Conservation (phyloP, 441 rosid genomes). For the Adansonia gregorii region DNA sequence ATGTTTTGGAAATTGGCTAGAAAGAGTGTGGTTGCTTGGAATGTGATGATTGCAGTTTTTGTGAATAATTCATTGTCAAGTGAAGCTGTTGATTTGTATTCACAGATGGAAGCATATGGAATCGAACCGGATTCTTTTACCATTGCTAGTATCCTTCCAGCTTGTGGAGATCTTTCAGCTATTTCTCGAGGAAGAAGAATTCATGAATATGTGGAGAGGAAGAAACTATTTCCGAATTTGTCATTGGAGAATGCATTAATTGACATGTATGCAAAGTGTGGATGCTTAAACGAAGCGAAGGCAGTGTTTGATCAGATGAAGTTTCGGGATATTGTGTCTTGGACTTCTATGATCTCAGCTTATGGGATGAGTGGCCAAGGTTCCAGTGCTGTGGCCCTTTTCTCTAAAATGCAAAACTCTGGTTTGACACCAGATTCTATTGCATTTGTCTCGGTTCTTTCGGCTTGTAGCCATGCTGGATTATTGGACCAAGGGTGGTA, state of each 20-base stretch:
- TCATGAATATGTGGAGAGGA: conserved; percentile 46
- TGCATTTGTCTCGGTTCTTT: conserved; percentile 59
- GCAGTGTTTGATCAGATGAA: conserved; percentile 54
- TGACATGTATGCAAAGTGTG: conserved; percentile 65
- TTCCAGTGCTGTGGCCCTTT: conserved; percentile 49
- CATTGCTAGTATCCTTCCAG: conserved; percentile 58
- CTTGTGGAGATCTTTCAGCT: conserved; percentile 66
- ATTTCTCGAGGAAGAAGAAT: conserved; percentile 51
- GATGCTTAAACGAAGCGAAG: conserved; percentile 52
- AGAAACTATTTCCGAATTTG: conserved; percentile 51
- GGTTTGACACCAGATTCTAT: conserved; percentile 60
- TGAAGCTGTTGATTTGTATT: conserved; percentile 55
- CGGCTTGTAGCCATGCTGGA: conserved; percentile 66
- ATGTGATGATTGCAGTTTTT: conserved; percentile 59
- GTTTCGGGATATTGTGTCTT: conserved; percentile 55
- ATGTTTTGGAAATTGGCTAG: conserved; percentile 47
- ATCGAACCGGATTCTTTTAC: conserved; percentile 57
- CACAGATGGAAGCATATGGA: conserved; percentile 44
- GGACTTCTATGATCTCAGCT: conserved; percentile 74
- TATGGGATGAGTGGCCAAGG: conserved; percentile 60
- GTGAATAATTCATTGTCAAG: conserved; percentile 49
- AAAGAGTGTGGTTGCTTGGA: conserved; percentile 57
- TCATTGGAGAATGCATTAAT: conserved; percentile 58
- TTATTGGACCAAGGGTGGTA: conserved; percentile 51
- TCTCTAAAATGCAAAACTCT: conserved; percentile 49